A percentile compares a stretch with the other conserved stretches of the same genome.
phyloP scores from a whole-genome alignment of 371 early-diverging fungal species.

The Mucor plumbeus region DNA sequence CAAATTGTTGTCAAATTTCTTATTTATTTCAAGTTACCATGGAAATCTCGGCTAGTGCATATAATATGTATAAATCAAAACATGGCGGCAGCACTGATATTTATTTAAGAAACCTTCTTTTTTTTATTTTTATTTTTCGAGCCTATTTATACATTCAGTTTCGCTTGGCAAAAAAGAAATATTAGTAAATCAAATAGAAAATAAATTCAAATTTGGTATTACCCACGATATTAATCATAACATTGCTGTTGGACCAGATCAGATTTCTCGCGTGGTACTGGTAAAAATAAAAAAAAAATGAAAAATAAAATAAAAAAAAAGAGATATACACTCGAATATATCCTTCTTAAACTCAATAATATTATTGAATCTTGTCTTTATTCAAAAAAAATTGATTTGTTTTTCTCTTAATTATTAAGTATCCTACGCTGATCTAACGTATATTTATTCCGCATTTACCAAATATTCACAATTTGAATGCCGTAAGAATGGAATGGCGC shows the following conservation, averaged over 20 bases:
- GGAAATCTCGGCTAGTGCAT: not conserved
- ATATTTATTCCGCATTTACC: too few species aligned
- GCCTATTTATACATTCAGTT: too few species aligned
- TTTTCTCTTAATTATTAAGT: not conserved
- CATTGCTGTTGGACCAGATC: constrained; percentile 5
- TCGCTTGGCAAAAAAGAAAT: too few species aligned
- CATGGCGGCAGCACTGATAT: not conserved
- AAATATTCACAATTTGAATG: not conserved
- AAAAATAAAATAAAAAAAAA: too few species aligned
- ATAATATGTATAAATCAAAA: not conserved
- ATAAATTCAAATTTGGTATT: not conserved
- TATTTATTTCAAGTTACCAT: not conserved
- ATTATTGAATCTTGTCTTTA: too few species aligned
- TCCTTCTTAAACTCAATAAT: too few species aligned
- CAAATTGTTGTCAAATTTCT: not conserved
- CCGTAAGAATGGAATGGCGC: not conserved
- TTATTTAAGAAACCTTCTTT: too few species aligned
- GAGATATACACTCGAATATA: not conserved
- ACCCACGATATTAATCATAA: constrained; percentile 4
- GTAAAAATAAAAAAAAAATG: too few species aligned
- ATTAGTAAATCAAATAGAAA: not conserved
- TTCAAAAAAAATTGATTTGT: too few species aligned
- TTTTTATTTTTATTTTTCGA: too few species aligned
- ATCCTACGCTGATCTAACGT: not conserved
- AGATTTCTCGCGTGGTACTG: not conserved